Base-by-base conservation (phyloP, 768 basidiomycete genomes). In the Rhizopogon vesiculosus region DNA sequence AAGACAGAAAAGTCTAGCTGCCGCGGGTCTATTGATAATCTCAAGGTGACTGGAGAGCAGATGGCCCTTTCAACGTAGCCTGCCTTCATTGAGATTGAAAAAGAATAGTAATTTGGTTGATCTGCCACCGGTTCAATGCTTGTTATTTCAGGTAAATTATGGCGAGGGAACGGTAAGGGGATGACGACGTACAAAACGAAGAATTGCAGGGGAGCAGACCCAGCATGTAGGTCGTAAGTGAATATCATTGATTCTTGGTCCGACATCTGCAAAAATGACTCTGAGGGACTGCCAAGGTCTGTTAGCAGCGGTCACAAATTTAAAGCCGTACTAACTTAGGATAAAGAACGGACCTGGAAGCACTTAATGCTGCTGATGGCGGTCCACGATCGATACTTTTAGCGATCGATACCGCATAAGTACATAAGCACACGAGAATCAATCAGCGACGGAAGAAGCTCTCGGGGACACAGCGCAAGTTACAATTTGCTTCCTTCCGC, bases 1-100 rank as follows among this genome's bases (percentile, higher is more conserved):
- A 87, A 87, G 18, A 86, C 81, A 28, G 77, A 73, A 61, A 87
- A 87, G 35, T 83, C 75, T 10, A 87, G 72, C 39, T 59, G 67
- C 40, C 79, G 72, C 3, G 85, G 85, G 58, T 86, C 80, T 28
- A 85, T 69, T 9, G 63, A 61, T 22, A 87, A 69, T 40, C 64
- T 75, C 56, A 83, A 69, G 31, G 71, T 69, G 15, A 76, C 60
- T 1, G 84, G 77, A 35, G 78, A 75, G 49, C 78, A 73, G 16
- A 87, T 50, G 12, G 75, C 70, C 12, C 85, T 75, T 68, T 86
- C 83, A 45, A 85, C 73, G 7, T 77, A 74, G 58, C 83, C 79
- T 19, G 74, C 69, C 68, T 79, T 81, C 62, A 84, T 67, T 15
- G 81, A 78, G 7, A 87, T 69, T 25, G 75, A 76, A 53, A 87